Evolutionary conservation across 176 grass and related monocot genomes (phyloP), one percentile per base, ranked within the genome.

Genomic region (Ensete glaucum): DNA sequence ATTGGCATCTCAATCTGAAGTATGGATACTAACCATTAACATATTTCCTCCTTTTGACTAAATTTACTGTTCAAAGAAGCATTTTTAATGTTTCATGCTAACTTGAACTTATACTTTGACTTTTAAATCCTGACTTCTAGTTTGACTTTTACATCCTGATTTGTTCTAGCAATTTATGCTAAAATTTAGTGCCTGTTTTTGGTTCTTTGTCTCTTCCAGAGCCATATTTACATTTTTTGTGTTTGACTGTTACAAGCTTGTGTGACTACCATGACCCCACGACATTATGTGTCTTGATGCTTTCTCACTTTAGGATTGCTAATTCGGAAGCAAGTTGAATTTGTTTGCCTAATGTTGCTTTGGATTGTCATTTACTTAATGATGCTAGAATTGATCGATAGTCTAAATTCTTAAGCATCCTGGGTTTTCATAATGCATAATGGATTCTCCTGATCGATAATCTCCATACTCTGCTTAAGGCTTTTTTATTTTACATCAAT

Each of bases 1-100:
- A 84, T 84, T 85, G 67, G 85, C 93, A 58, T 92, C 90, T 85
- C 90, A 90, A 87, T 83, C 89, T 86, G 93, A 90, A 43, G 34
- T 97, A 97, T 82, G 89, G 81, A 89, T 92, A 88, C 85, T 97
- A 82, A 90, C 87, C 76, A 90, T 92, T 96, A 92, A 96, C 90
- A 83, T 87, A 77, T 87, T 80, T 93, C 84, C 81, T 76, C 86
- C 82, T 92, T 92, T 85, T 84, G 87, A 82, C 63, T 82, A 88
- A 90, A 85, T 88, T 87, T 96, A 89, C 90, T 76, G 79, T 86
- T 82, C 82, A 65, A 26, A 65, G 63, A 74, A 56, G 59, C 59
- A 86, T 73, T 72, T 76, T 85, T 82, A 73, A 79, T 57, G 75
- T 82, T 88, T 83, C 22, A 64, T 77, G 78, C 92, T 96, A 90